These are phyloP conservation scores for Saccharomycopsis capsularis DNA, from an alignment of 805 yeast genomes.

Conservation along the genomic window DNA sequence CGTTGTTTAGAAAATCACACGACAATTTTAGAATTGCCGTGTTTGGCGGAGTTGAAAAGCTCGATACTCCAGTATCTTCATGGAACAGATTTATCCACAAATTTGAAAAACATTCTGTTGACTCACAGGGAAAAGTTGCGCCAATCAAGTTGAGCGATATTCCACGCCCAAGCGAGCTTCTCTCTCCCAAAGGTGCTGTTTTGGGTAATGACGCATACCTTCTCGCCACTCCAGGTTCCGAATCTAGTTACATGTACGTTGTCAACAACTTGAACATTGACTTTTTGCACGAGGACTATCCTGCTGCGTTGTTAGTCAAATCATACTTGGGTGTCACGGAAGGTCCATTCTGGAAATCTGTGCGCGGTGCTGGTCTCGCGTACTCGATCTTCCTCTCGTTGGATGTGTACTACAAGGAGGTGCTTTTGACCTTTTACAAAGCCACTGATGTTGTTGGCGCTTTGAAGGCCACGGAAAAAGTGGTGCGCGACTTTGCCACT, in stretches of 20 bases:
- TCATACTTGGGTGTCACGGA: slow-evolving; percentile 69
- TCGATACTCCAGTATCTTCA: slow-evolving; percentile 49
- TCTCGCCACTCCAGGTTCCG: slow-evolving; percentile 57
- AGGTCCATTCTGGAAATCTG: slow-evolving; percentile 96
- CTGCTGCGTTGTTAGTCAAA: slow-evolving; percentile 8
- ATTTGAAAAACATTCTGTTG: not conserved
- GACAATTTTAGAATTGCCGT: slow-evolving; percentile 62
- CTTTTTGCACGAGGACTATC: slow-evolving; percentile 45
- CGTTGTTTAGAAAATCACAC: slow-evolving; percentile 36
- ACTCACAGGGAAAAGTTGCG: not conserved
- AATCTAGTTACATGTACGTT: slow-evolving; percentile 40
- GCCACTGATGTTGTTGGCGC: slow-evolving; percentile 74
- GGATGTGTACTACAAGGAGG: slow-evolving; percentile 57
- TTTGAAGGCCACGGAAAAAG: slow-evolving; percentile 53
- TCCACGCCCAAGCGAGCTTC: not conserved
- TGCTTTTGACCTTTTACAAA: slow-evolving; percentile 64
- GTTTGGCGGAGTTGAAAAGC: slow-evolving; percentile 54
- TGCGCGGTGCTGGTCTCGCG: slow-evolving; percentile 90
- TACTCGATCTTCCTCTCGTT: slow-evolving; percentile 71
- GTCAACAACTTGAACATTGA: slow-evolving; percentile 23
- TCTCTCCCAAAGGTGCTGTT: slow-evolving; percentile 35
- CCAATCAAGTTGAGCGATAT: not conserved
- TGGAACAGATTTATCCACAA: slow-evolving; percentile 37
- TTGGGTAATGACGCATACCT: slow-evolving; percentile 44
- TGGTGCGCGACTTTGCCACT: slow-evolving; percentile 40